Percentiles rank a stretch among this genome's conserved stretches.
These are phyloP conservation scores for Trebouxiophyceae sp. DNA, from an alignment of 163 green algal genomes.

Conservation along the genomic window DNA sequence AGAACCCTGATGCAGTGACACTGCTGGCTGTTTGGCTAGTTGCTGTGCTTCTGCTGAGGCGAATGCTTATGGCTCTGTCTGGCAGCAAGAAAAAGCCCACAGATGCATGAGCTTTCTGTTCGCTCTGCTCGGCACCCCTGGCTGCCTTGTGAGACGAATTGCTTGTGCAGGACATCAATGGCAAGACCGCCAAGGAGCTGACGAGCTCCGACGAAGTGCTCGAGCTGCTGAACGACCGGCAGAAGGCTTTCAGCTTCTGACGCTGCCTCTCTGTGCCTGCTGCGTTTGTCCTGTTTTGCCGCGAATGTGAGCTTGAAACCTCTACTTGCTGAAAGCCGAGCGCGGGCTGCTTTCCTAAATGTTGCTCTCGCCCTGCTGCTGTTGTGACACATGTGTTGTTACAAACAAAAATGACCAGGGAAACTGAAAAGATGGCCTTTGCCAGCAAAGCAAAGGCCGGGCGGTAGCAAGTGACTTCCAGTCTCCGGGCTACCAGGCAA, in stretches of 20 bases:
- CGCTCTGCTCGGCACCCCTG: no score
- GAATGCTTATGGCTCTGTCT: neutral
- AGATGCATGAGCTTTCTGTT: neutral
- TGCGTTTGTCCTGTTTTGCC: neutral
- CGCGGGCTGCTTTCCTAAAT: no score
- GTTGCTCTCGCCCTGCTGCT: neutral
- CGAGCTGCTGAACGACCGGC: slow-evolving; percentile 38
- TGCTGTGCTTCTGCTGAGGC: neutral
- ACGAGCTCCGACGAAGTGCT: slow-evolving; percentile 52
- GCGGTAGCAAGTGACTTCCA: neutral
- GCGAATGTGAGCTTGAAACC: no score
- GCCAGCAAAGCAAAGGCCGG: no score
- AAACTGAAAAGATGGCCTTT: no score
- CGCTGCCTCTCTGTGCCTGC: neutral
- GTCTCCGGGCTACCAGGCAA: neutral
- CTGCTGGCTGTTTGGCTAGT: neutral
- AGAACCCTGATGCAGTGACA: neutral
- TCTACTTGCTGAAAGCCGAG: no score
- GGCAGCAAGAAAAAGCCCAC: neutral
- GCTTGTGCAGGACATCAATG: slow-evolving; percentile 44
- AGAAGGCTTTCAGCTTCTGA: slow-evolving; percentile 13
- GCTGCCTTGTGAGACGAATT: no score
- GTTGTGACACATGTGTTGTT: neutral
- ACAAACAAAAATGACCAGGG: neutral
- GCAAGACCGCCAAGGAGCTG: slow-evolving; percentile 60